These are phyloP conservation scores for Tetracladium maxilliforme DNA, from an alignment of 2,329 filamentous ascomycete genomes.

Conservation along the genomic window DNA sequence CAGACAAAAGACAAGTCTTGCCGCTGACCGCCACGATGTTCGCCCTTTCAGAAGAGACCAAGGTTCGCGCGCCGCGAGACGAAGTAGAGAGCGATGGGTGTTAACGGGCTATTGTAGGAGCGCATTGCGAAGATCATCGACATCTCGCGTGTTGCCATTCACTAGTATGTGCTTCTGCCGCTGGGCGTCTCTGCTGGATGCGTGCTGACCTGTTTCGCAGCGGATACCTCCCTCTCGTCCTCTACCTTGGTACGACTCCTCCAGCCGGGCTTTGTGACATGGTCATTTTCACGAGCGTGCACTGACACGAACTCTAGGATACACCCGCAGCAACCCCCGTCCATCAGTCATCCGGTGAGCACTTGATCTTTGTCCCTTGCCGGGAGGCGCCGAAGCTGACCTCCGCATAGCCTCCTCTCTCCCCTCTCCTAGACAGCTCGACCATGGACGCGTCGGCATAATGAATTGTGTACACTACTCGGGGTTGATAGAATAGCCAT, in stretches of 20 bases:
- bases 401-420: slow-evolving; percentile 40
- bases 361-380: too few species aligned
- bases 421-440: slow-evolving; percentile 39
- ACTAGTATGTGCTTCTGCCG: slow-evolving; percentile 57
- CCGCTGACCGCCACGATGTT: too few species aligned
- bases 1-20: too few species aligned
- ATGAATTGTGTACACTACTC: too few species aligned
- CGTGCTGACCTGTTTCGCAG: slow-evolving; percentile 32
- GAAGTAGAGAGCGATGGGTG: slow-evolving; percentile 1
- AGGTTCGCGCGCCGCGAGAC: slow-evolving; percentile 39
- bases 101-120: slow-evolving; percentile 45
- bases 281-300: slow-evolving; percentile 5
- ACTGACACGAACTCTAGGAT: slow-evolving; percentile 44
- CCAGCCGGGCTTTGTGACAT: slow-evolving; percentile 3
- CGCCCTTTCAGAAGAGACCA: slow-evolving; percentile 86
- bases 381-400: too few species aligned
- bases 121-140: slow-evolving; percentile 96
- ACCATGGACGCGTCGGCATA: too few species aligned
- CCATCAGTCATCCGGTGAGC: slow-evolving; percentile 61
- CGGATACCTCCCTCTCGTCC: slow-evolving; percentile 90
- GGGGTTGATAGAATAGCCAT: too few species aligned
- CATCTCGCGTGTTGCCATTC: slow-evolving; percentile 80
- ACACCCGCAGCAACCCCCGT: slow-evolving; percentile 84
- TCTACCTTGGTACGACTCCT: slow-evolving; percentile 69
- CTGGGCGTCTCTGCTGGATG: neutral